These are phyloP conservation scores for Dimocarpus longan DNA, from an alignment of 345 rosid species.

Conservation along the genomic window DNA sequence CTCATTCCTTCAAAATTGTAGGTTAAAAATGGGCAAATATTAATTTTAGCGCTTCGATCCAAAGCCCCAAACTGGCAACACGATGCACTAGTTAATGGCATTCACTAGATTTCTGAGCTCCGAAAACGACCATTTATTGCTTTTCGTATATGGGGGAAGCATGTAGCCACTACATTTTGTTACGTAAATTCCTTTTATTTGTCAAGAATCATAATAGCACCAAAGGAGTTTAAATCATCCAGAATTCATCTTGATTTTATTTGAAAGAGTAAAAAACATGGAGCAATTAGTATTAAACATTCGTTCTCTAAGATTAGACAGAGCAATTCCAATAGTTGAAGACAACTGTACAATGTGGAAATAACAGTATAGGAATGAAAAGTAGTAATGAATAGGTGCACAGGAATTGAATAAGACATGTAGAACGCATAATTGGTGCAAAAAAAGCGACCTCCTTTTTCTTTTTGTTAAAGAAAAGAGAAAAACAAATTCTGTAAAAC, in stretches of 20 bases:
- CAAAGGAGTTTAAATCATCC: neutral
- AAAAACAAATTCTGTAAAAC: neutral
- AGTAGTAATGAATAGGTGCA: neutral
- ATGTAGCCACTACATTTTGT: slow-evolving; percentile 1
- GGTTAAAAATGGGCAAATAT: neutral
- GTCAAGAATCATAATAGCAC: neutral
- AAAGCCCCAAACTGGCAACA: neutral
- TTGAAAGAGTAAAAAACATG: neutral
- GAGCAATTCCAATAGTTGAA: neutral
- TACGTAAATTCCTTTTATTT: slow-evolving; percentile 7
- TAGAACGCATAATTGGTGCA: neutral
- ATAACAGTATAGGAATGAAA: neutral
- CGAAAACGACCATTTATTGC: slow-evolving; percentile 13
- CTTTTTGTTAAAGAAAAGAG: neutral
- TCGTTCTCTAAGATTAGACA: too few species aligned
- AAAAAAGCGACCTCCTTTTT: neutral
- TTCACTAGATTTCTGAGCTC: neutral
- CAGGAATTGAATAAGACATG: neutral
- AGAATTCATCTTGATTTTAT: too few species aligned
- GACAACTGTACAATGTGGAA: slow-evolving; percentile 1
- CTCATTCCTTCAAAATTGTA: neutral
- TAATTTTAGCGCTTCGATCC: neutral
- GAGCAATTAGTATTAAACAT: too few species aligned
- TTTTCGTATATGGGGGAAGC: neutral
- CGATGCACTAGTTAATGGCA: neutral